These are phyloP conservation scores for Trapa bicornis DNA, from an alignment of 345 rosid species.

Conservation along the genomic window DNA sequence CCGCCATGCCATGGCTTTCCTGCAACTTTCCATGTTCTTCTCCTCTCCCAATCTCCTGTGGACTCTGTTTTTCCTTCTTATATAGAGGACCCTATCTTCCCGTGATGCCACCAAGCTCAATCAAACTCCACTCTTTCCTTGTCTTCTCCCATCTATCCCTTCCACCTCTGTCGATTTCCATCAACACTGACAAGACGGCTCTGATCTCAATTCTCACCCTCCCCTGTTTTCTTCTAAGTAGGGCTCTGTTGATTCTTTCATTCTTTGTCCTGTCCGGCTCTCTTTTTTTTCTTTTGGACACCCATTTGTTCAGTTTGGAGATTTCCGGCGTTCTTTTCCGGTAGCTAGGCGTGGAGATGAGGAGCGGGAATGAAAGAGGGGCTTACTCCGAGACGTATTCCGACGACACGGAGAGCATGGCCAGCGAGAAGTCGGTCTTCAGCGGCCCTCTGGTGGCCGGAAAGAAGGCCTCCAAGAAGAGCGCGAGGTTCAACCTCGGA, in stretches of 20 bases:
- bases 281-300: not conserved
- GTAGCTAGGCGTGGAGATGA: constrained; percentile 11
- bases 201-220: not conserved
- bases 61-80: not conserved
- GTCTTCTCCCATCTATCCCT: not conserved
- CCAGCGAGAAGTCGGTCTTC: constrained; percentile 44
- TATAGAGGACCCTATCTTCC: not conserved
- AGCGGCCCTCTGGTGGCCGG: constrained; percentile 48
- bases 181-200: not conserved
- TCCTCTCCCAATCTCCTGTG: not conserved
- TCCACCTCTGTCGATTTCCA: not conserved
- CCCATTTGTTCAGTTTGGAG: not conserved
- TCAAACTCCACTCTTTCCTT: not conserved
- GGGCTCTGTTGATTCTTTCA: not conserved
- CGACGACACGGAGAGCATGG: constrained; percentile 43
- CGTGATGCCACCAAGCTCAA: not conserved
- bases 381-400: constrained; percentile 45
- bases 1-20: not conserved
- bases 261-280: not conserved
- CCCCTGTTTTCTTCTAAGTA: not conserved
- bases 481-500: constrained; percentile 60
- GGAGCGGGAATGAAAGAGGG: constrained; percentile 25
- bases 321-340: not conserved
- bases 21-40: not conserved
- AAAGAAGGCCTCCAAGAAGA: constrained; percentile 56